Base-by-base conservation (phyloP, 2,329 filamentous ascomycete species). In the Botrytis elliptica region DNA sequence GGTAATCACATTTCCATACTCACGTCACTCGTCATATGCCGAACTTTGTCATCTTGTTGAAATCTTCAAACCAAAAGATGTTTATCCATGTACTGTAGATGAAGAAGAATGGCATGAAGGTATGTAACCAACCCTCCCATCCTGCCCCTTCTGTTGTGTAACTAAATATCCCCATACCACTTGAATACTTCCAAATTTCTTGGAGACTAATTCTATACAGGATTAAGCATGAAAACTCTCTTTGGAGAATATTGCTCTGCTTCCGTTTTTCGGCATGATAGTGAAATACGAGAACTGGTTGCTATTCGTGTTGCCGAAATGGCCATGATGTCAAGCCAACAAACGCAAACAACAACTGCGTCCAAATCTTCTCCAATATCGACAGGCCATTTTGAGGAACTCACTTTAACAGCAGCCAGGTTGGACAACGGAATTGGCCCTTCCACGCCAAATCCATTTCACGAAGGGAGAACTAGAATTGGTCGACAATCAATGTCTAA, bases 11-110 rank as follows among this genome's bases (percentile, higher is more conserved):
- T 98, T 97, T 77, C 93, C 95, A 0, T 98, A 95, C 79, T 95
- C 95, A 0, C 88, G 95, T 1, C 95, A 98, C 81, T 97, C 95
- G 0, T 97, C 93, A 0, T 95, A 96, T 75, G 84, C 85, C 0
- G 95, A 98, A 80, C 86, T 97, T 4, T 92, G 93, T 76, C 83
- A 89, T 71, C 83, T 98, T 0, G 85, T 97, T 1, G 81, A 85
- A 4, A 85, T 86, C 0, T 92, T 98, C 77, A 87, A 84, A 42
- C 94, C 94, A 0, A 88, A 84, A 64, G 94, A 98, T 78, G 85
- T 98, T 3, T 92, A 92, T 84, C 94, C 95, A 0, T 97, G 94
- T 79, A 97, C 94, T 0, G 89, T 92, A 2, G 87, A 93, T 75
- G 82, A 86, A 25, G 78, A 82, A 0, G 83, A 83, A 1, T 98